Evolutionary conservation across 192 early-diverging fungal species (phyloP).

Genomic region (Coemansia sp.): DNA sequence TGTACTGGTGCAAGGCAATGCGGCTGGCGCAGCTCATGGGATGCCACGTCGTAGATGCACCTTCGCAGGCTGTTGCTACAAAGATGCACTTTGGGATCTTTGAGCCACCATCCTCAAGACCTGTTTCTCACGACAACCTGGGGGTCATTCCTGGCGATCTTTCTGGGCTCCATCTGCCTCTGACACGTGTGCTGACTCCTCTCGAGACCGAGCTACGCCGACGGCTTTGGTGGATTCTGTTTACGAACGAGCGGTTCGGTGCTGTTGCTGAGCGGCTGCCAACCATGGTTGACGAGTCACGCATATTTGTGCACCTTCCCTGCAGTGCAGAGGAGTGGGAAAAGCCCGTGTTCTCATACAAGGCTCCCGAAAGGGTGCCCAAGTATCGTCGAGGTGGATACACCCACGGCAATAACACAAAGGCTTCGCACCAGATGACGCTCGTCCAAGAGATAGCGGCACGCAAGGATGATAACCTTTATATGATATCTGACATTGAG

Average conservation of each 20-base stretch:
- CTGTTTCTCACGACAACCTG: slow-evolving; percentile 16
- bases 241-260: slow-evolving; percentile 53
- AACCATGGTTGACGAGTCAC: slow-evolving; percentile 49
- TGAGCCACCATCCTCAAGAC: slow-evolving; percentile 31
- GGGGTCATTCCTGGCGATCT: slow-evolving; percentile 45
- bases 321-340: slow-evolving; percentile 49
- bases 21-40: slow-evolving; percentile 50
- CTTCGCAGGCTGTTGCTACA: slow-evolving; percentile 38
- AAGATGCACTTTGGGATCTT: slow-evolving; percentile 52
- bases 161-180: slow-evolving; percentile 35
- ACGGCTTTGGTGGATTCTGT: slow-evolving; percentile 52
- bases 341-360: slow-evolving; percentile 44
- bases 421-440: slow-evolving; percentile 17
- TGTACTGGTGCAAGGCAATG: slow-evolving; percentile 56
- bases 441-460: slow-evolving; percentile 32
- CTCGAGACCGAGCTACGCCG: slow-evolving; percentile 49
- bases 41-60: slow-evolving; percentile 48
- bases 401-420: slow-evolving; percentile 18
- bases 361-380: slow-evolving; percentile 33
- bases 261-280: slow-evolving; percentile 51
- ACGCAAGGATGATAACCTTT: slow-evolving; percentile 46
- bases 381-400: slow-evolving; percentile 39
- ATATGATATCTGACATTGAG: slow-evolving; percentile 53
- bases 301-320: slow-evolving; percentile 51
- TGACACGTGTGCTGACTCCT: slow-evolving; percentile 39